A percentile compares a stretch with the other conserved stretches of the same genome.
Conservation (phyloP, 2,329 filamentous ascomycete genomes). For the Penicillium capsulatum region DNA sequence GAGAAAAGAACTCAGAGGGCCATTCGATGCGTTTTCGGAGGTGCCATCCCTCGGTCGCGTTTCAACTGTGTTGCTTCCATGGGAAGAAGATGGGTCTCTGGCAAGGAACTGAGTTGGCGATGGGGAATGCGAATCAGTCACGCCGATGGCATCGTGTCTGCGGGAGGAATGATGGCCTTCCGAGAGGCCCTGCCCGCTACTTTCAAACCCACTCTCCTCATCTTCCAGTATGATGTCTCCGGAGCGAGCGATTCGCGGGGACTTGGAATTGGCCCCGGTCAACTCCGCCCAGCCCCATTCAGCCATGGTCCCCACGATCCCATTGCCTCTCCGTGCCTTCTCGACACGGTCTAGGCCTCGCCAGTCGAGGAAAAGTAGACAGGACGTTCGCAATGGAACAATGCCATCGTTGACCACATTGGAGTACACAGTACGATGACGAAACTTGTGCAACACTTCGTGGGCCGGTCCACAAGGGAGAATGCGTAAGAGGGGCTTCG, state of each 20-base stretch:
- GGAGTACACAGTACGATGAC: conserved; percentile 87
- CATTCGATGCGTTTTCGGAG: conserved; percentile 34
- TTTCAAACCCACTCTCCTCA: conserved; percentile 13
- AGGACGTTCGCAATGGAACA: conserved; percentile 89
- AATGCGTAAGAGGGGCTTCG: conserved; percentile 84
- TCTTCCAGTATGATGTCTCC: conserved; percentile 23
- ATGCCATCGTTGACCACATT: conserved; percentile 98
- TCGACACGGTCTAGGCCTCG: conserved; percentile 88
- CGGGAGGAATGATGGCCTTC: conserved; percentile 17
- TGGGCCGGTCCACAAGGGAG: conserved; percentile 89
- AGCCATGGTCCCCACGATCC: conserved; percentile 85
- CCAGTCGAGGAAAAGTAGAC: conserved; percentile 95
- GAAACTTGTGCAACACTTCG: conserved; percentile 77
- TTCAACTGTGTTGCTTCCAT: conserved; percentile 6
- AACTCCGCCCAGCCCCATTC: conserved; percentile 94
- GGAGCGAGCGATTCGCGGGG: conserved; percentile 45
- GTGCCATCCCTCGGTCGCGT: conserved; percentile 13
- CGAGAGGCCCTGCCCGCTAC: not conserved
- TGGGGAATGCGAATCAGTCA: conserved; percentile 12
- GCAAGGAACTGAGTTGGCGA: conserved; percentile 19
- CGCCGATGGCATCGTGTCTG: conserved; percentile 7
- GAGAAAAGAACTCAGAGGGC: conserved; percentile 61
- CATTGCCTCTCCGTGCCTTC: conserved; percentile 87
- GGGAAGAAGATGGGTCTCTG: conserved; percentile 13
- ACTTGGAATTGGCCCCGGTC: conserved; percentile 61